A percentile compares a stretch with the other conserved stretches of the same genome.
These are phyloP conservation scores for Vicia villosa DNA, from an alignment of 306 rosid species.

Conservation along the genomic window DNA sequence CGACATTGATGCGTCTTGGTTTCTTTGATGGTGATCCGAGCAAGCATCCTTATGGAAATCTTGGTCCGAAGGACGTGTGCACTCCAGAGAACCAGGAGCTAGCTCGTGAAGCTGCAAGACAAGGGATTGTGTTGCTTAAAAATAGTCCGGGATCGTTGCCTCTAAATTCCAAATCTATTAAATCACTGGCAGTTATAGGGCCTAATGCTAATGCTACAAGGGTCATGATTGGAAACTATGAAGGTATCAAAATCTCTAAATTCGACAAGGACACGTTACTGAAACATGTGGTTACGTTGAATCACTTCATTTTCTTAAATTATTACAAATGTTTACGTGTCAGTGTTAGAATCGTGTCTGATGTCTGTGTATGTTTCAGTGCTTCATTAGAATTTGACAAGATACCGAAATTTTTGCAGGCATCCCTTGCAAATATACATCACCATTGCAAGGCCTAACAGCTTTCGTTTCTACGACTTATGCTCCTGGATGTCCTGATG, in stretches of 20 bases:
- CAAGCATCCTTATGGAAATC: slow-evolving; percentile 72
- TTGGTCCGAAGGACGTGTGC: slow-evolving; percentile 95
- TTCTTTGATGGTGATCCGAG: slow-evolving; percentile 96
- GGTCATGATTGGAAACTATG: slow-evolving; percentile 94
- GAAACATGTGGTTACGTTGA: background rate
- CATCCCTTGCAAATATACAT: slow-evolving; percentile 74
- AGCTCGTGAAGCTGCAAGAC: slow-evolving; percentile 93
- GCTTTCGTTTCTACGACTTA: slow-evolving; percentile 67
- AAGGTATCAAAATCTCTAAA: slow-evolving; percentile 52
- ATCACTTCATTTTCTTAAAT: background rate
- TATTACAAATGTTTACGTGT: background rate
- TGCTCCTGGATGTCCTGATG: slow-evolving; percentile 72
- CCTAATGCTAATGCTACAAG: slow-evolving; percentile 92
- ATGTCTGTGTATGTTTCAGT: background rate
- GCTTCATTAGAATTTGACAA: slow-evolving; percentile 11
- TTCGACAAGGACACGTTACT: background rate
- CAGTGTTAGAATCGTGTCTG: background rate
- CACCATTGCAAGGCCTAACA: slow-evolving; percentile 85
- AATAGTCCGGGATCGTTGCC: slow-evolving; percentile 74
- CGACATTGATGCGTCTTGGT: slow-evolving; percentile 89
- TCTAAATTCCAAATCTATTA: slow-evolving; percentile 61
- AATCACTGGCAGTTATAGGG: slow-evolving; percentile 92
- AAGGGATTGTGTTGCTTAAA: slow-evolving; percentile 96
- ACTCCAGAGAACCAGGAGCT: slow-evolving; percentile 68
- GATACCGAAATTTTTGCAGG: slow-evolving; percentile 56